Conservation (phyloP, 2,329 filamentous ascomycete genomes). For the Apiospora sp. region DNA sequence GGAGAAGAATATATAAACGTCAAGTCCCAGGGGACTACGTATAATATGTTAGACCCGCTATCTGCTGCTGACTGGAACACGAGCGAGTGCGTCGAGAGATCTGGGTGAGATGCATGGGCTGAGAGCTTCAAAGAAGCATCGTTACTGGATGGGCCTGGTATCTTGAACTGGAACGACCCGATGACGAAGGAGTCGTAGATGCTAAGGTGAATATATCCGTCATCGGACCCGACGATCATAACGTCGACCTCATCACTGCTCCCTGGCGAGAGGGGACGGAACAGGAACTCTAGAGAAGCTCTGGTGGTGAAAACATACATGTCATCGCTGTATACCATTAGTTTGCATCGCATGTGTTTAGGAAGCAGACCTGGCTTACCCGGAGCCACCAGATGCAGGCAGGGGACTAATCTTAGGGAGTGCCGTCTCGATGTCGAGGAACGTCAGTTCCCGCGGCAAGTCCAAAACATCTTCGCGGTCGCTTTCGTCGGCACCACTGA, state of each 20-base stretch:
- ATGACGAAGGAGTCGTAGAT: conserved; percentile 89
- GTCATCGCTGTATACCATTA: conserved; percentile 55
- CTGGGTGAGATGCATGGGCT: conserved; percentile 75
- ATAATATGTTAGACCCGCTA: conserved; percentile 51
- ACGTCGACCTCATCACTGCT: conserved; percentile 81
- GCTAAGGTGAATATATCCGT: conserved; percentile 77
- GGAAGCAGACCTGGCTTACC: conserved; percentile 54
- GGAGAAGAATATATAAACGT: conserved; percentile 81
- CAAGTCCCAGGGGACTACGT: conserved; percentile 82
- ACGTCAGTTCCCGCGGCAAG: conserved; percentile 76
- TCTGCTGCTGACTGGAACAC: conserved; percentile 61
- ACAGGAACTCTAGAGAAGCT: conserved; percentile 73
- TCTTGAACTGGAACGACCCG: conserved; percentile 66
- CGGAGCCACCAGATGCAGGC: conserved; percentile 67
- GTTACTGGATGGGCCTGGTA: conserved; percentile 41
- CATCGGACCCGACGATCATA: conserved; percentile 75
- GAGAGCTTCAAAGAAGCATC: conserved; percentile 48
- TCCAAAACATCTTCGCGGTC: conserved; percentile 49
- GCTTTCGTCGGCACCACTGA: conserved; percentile 39
- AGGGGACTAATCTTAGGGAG: conserved; percentile 79
- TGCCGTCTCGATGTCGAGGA: conserved; percentile 78
- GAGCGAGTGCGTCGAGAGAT: conserved; percentile 79
- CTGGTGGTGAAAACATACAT: conserved; percentile 73
- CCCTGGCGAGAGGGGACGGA: conserved; percentile 67
- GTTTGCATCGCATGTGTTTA: conserved; percentile 30